phyloP scores from a whole-genome alignment of 495 filamentous ascomycete genomes.

The Penicillium ochrochloron region DNA sequence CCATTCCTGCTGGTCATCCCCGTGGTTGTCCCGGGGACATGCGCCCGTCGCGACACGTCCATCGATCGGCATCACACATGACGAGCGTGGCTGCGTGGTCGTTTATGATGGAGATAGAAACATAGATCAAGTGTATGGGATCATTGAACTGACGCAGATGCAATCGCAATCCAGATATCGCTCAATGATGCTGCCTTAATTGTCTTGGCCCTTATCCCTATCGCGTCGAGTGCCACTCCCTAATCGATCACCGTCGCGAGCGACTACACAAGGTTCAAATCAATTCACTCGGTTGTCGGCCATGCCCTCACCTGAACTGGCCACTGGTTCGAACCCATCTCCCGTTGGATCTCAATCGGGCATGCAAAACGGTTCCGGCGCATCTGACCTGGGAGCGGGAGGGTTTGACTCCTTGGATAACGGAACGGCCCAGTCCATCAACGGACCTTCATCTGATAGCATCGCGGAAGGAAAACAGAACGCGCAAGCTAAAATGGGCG shows the following conservation, averaged over 20 bases:
- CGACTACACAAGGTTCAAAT: conserved; percentile 28
- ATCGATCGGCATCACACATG: conserved; percentile 18
- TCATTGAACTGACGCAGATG: conserved; percentile 23
- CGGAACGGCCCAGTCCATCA: conserved; percentile 29
- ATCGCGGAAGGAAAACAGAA: conserved; percentile 63
- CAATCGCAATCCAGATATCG: conserved; percentile 23
- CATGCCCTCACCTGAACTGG: conserved; percentile 48
- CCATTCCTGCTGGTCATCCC: conserved; percentile 9
- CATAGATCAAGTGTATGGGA: neutral
- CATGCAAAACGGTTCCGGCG: conserved; percentile 32
- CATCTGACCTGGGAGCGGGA: conserved; percentile 27
- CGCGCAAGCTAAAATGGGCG: conserved; percentile 60
- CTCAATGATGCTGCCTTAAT: conserved; percentile 47
- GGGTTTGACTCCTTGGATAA: conserved; percentile 33
- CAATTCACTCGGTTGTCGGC: conserved; percentile 17
- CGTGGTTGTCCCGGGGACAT: conserved; percentile 16
- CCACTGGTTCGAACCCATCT: conserved; percentile 29
- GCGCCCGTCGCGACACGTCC: conserved; percentile 34
- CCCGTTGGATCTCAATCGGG: conserved; percentile 34
- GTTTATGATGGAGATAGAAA: conserved; percentile 9
- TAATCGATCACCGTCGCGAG: conserved; percentile 20
- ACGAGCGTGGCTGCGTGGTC: conserved; percentile 19
- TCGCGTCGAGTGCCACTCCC: conserved; percentile 30
- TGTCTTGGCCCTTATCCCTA: conserved; percentile 22
- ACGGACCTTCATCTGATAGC: conserved; percentile 40